Percentiles rank a stretch among this genome's conserved stretches.
These are phyloP conservation scores for Phyllosticta ampelicida DNA, from an alignment of 2,329 filamentous ascomycete genomes.

Conservation along the genomic window DNA sequence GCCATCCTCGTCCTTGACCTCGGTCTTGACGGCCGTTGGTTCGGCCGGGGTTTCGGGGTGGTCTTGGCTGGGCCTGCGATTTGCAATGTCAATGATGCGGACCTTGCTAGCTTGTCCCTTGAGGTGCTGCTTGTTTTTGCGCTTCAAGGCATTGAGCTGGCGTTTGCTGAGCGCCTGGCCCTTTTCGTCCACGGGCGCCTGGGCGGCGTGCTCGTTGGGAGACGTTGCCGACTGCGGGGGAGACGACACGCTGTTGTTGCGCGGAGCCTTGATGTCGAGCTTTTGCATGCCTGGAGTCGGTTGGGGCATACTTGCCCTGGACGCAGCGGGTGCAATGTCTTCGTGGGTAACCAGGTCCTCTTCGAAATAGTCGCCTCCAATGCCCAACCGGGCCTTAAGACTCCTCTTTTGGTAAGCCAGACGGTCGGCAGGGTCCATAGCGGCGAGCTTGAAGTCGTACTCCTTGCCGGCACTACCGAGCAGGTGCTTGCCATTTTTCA, in stretches of 20 bases:
- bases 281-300: slow-evolving; percentile 33
- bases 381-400: slow-evolving; percentile 66
- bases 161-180: slow-evolving; percentile 66
- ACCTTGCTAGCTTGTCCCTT: slow-evolving; percentile 85
- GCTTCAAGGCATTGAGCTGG: slow-evolving; percentile 87
- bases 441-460: slow-evolving; percentile 73
- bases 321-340: slow-evolving; percentile 39
- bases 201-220: slow-evolving; percentile 33
- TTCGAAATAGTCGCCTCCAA: slow-evolving; percentile 74
- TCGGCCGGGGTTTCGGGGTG: slow-evolving; percentile 42
- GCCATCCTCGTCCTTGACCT: slow-evolving; percentile 45
- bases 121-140: slow-evolving; percentile 83
- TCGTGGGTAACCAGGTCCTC: slow-evolving; percentile 65
- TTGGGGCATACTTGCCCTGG: slow-evolving; percentile 14
- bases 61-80: slow-evolving; percentile 52
- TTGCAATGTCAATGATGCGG: slow-evolving; percentile 75
- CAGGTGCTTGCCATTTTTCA: slow-evolving; percentile 74
- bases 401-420: slow-evolving; percentile 85
- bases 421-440: slow-evolving; percentile 69
- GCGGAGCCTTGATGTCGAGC: slow-evolving; percentile 41
- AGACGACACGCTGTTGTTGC: slow-evolving; percentile 35
- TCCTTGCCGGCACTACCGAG: slow-evolving; percentile 71
- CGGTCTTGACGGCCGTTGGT: slow-evolving; percentile 48
- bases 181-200: slow-evolving; percentile 39
- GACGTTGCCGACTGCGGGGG: slow-evolving; percentile 31